phyloP scores from a whole-genome alignment of 371 early-diverging fungal species.

The Mucor sp. region DNA sequence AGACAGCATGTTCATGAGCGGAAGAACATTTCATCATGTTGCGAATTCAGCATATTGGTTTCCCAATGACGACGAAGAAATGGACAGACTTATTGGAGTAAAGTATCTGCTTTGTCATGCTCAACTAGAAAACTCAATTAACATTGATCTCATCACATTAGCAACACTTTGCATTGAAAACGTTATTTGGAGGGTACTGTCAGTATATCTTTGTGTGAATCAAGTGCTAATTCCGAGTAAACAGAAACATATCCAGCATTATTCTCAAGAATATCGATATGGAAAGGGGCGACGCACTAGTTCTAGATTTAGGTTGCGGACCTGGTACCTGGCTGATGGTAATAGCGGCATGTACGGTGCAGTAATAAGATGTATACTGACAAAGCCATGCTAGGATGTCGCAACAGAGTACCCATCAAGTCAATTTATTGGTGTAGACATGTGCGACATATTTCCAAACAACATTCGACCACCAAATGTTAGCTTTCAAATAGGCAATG shows the following conservation, averaged over 20 bases:
- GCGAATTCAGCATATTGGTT: slow-evolving; percentile 42
- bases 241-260: slow-evolving; percentile 11
- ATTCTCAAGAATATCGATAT: slow-evolving; percentile 7
- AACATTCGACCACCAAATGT: slow-evolving; percentile 51
- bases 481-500: slow-evolving; percentile 47
- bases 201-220: not conserved
- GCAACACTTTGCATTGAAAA: slow-evolving; percentile 41
- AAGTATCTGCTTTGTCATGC: not conserved
- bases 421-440: slow-evolving; percentile 59
- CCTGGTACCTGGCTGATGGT: slow-evolving; percentile 63
- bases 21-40: slow-evolving; percentile 21
- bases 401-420: slow-evolving; percentile 58
- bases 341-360: not conserved
- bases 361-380: not conserved
- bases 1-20: slow-evolving; percentile 3
- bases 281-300: slow-evolving; percentile 5
- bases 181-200: slow-evolving; percentile 27
- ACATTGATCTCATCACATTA: slow-evolving; percentile 2
- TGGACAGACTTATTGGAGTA: slow-evolving; percentile 46
- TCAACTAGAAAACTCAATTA: slow-evolving; percentile 10
- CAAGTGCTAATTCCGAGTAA: not conserved
- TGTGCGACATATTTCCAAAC: slow-evolving; percentile 56
- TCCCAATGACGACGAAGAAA: slow-evolving; percentile 47
- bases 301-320: slow-evolving; percentile 56
- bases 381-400: slow-evolving; percentile 37